Percentiles rank a stretch among this genome's conserved stretches.
These are phyloP conservation scores for Spathaspora gorwiae DNA, from an alignment of 805 yeast species.

Conservation along the genomic window DNA sequence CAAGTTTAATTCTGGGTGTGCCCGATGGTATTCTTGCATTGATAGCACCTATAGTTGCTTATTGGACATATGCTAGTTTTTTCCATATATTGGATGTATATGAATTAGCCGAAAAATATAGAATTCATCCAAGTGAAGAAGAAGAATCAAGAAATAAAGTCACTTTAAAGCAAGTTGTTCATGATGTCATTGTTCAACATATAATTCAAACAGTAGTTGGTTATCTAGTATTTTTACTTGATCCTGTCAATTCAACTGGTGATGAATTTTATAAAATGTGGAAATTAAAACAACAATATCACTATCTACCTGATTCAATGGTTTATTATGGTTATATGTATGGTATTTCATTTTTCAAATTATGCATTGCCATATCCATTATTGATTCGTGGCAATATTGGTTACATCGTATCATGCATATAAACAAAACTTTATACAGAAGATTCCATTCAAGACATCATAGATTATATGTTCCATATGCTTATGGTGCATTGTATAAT, in stretches of 20 bases:
- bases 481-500: slow-evolving; percentile 93
- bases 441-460: slow-evolving; percentile 93
- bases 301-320: slow-evolving; percentile 42
- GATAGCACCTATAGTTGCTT: slow-evolving; percentile 70
- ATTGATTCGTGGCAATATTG: slow-evolving; percentile 95
- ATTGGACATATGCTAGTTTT: slow-evolving; percentile 73
- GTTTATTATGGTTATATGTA: slow-evolving; percentile 56
- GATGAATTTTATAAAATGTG: slow-evolving; percentile 45
- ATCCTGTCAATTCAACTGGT: slow-evolving; percentile 51
- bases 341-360: slow-evolving; percentile 56
- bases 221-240: slow-evolving; percentile 46
- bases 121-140: slow-evolving; percentile 92
- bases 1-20: slow-evolving; percentile 42
- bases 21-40: slow-evolving; percentile 73
- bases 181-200: slow-evolving; percentile 85
- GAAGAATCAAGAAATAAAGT: slow-evolving; percentile 74
- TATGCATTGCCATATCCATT: slow-evolving; percentile 61
- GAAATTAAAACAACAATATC: slow-evolving; percentile 35
- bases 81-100: slow-evolving; percentile 74
- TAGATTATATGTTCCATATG: slow-evolving; percentile 90
- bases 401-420: slow-evolving; percentile 86
- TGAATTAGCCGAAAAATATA: slow-evolving; percentile 72
- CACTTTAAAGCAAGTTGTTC: slow-evolving; percentile 59
- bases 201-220: slow-evolving; percentile 77
- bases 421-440: slow-evolving; percentile 68